Percentiles rank a stretch among this genome's conserved stretches.
Evolutionary conservation across 2,329 filamentous ascomycete genomes (phyloP).

Genomic region (Didymella keratinophila): DNA sequence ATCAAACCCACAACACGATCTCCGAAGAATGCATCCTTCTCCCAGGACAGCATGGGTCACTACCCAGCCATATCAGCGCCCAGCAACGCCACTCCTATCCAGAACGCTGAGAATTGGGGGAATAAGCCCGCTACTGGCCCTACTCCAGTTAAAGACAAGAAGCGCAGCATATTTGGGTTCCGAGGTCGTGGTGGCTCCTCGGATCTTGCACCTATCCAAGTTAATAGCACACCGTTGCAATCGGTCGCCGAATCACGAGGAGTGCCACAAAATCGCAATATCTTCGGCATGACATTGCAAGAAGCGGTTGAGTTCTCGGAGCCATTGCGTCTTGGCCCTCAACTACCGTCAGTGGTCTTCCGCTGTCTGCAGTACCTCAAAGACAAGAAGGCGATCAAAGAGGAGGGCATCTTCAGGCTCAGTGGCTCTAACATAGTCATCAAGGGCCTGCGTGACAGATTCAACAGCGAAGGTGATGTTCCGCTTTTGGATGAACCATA

Average conservation of each 20-base stretch:
- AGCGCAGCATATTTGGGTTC: constrained; percentile 73
- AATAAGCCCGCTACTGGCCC: constrained; percentile 67
- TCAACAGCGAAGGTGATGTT: constrained; percentile 91
- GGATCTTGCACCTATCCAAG: constrained; percentile 60
- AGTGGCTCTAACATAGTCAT: constrained; percentile 97
- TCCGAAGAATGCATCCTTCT: constrained; percentile 48
- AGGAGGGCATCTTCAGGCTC: constrained; percentile 95
- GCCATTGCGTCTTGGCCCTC: constrained; percentile 74
- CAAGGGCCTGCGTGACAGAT: constrained; percentile 87
- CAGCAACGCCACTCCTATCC: constrained; percentile 83
- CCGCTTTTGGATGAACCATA: constrained; percentile 86
- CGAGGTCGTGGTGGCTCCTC: constrained; percentile 72
- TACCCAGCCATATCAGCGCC: constrained; percentile 76
- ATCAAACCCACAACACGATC: constrained; percentile 35
- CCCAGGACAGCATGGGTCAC: constrained; percentile 36
- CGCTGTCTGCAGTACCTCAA: constrained; percentile 93
- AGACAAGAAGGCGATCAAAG: constrained; percentile 77
- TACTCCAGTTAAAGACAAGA: constrained; percentile 79
- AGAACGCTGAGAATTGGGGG: constrained; percentile 86
- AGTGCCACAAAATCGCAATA: constrained; percentile 60
- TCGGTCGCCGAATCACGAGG: constrained; percentile 34
- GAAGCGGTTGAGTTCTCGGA: constrained; percentile 86
- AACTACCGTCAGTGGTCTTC: constrained; percentile 91
- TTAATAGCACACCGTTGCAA: constrained; percentile 26
- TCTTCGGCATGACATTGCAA: constrained; percentile 84